phyloP scores from a whole-genome alignment of 345 rosid genomes.

The Punica granatum region DNA sequence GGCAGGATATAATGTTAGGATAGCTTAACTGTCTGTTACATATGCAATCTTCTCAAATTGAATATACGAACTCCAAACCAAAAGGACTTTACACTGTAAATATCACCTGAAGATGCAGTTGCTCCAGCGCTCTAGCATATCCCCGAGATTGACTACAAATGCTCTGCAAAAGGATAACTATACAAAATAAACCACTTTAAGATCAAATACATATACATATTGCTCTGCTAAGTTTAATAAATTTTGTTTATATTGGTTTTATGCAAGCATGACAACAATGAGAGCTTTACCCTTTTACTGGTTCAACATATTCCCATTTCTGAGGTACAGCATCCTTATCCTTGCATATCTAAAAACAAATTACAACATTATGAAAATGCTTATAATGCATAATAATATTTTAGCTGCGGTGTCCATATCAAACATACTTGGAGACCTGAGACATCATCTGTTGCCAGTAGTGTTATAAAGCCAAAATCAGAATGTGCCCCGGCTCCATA shows the following conservation, averaged over 20 bases:
- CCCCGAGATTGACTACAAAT: slow-evolving; percentile 78
- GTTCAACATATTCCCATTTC: slow-evolving; percentile 71
- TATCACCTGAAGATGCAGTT: slow-evolving; percentile 75
- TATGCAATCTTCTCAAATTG: too few species aligned
- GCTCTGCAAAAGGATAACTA: slow-evolving; percentile 32
- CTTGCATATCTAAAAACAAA: slow-evolving; percentile 58
- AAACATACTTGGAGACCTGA: slow-evolving; percentile 64
- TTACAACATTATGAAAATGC: background rate
- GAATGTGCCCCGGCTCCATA: slow-evolving; percentile 90
- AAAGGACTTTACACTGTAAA: background rate
- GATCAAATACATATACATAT: too few species aligned
- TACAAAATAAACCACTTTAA: background rate
- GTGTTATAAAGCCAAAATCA: slow-evolving; percentile 78
- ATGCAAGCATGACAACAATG: background rate
- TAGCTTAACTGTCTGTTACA: too few species aligned
- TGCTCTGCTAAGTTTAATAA: too few species aligned
- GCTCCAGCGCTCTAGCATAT: slow-evolving; percentile 94
- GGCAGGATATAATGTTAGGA: too few species aligned
- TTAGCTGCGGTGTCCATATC: background rate
- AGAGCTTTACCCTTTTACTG: slow-evolving; percentile 58
- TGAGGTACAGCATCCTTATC: slow-evolving; percentile 61
- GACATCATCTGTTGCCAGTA: slow-evolving; percentile 71
- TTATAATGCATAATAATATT: background rate
- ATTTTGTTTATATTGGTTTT: background rate
- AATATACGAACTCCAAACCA: too few species aligned